Conservation (phyloP, 768 basidiomycete genomes). For the Hydnomerulius pinastri region DNA sequence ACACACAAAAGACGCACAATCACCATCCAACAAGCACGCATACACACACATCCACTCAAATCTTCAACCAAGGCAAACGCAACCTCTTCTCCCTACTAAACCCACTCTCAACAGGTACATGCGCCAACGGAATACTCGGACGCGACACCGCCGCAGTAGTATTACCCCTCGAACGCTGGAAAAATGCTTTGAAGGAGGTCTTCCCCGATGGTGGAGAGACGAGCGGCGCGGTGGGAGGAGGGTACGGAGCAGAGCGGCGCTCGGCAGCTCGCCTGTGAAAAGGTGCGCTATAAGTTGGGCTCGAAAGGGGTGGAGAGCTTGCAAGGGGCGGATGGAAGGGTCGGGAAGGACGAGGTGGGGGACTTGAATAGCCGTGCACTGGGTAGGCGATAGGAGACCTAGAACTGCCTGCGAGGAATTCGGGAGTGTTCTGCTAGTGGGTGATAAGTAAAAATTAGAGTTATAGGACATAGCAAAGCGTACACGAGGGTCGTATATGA, state of each 20-base stretch:
- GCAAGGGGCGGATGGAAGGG: too few species aligned
- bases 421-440: constrained; percentile 25
- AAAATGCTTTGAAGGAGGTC: constrained; percentile 25
- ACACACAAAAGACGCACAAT: constrained; percentile 20
- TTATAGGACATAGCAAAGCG: constrained; percentile 9
- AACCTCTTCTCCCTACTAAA: constrained; percentile 30
- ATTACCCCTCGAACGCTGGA: constrained; percentile 30
- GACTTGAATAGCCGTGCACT: constrained; percentile 31
- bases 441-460: not conserved
- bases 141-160: constrained; percentile 15
- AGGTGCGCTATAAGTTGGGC: constrained; percentile 7
- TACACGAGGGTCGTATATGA: constrained; percentile 32
- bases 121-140: constrained; percentile 15
- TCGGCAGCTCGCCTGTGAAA: constrained; percentile 9
- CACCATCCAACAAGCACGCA: not conserved
- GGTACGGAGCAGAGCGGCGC: constrained; percentile 21
- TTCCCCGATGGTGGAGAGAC: constrained; percentile 17
- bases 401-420: constrained; percentile 34
- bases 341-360: constrained; percentile 12
- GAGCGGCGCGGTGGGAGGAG: constrained; percentile 10
- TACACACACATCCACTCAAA: constrained; percentile 18
- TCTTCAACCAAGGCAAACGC: constrained; percentile 32
- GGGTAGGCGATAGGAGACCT: constrained; percentile 33
- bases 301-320: not conserved
- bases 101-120: constrained; percentile 21